These are phyloP conservation scores for Chrysosporium keratinophilum DNA, from an alignment of 2,329 filamentous ascomycete genomes.

Conservation along the genomic window DNA sequence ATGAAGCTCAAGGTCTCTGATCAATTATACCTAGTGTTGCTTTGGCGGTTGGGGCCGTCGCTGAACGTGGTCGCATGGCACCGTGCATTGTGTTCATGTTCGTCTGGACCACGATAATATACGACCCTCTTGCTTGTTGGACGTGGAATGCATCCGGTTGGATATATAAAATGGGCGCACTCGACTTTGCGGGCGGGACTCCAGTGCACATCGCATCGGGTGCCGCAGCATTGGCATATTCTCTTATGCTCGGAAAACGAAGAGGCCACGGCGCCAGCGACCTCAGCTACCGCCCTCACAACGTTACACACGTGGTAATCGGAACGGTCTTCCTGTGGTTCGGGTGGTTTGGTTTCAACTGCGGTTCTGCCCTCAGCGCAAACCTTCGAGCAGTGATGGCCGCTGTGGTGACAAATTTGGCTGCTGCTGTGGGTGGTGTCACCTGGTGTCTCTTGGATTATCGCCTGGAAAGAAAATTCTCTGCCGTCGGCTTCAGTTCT, in stretches of 20 bases:
- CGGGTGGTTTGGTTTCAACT: slow-evolving; percentile 93
- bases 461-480: slow-evolving; percentile 81
- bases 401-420: slow-evolving; percentile 72
- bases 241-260: slow-evolving; percentile 80
- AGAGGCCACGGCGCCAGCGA: slow-evolving; percentile 76
- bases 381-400: slow-evolving; percentile 82
- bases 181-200: slow-evolving; percentile 84
- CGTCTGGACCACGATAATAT: slow-evolving; percentile 79
- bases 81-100: slow-evolving; percentile 90
- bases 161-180: slow-evolving; percentile 66
- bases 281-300: slow-evolving; percentile 84
- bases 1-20: slow-evolving; percentile 21
- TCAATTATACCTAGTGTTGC: slow-evolving; percentile 50
- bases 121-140: slow-evolving; percentile 91
- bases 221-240: slow-evolving; percentile 74
- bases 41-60: slow-evolving; percentile 71
- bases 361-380: slow-evolving; percentile 67
- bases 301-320: slow-evolving; percentile 83
- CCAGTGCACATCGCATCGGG: slow-evolving; percentile 84
- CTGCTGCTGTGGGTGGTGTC: slow-evolving; percentile 72
- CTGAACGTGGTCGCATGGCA: slow-evolving; percentile 78
- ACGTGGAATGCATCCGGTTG: slow-evolving; percentile 81
- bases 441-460: slow-evolving; percentile 88
- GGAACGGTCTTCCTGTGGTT: slow-evolving; percentile 93
- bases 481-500: slow-evolving; percentile 84